A percentile compares a stretch with the other conserved stretches of the same genome.
Evolutionary conservation across 1,284 basidiomycete species (phyloP).

Genomic region (Cutaneotrichosporon cutaneum): DNA sequence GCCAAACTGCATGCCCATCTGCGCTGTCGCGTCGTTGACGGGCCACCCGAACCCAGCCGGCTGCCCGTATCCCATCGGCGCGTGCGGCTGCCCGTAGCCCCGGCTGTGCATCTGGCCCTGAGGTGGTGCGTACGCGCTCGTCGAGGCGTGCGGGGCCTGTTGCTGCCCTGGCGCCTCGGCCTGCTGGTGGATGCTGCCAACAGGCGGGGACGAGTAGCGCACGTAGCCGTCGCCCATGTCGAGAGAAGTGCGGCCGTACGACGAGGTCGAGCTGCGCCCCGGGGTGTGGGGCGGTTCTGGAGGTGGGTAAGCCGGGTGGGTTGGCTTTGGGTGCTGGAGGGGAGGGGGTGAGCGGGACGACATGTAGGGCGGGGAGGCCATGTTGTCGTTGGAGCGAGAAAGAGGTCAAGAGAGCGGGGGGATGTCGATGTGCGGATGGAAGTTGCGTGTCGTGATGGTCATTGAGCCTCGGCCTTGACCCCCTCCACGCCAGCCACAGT

Average conservation of each 20-base stretch:
- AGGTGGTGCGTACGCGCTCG: conserved; percentile 10
- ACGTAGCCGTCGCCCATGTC: conserved; percentile 41
- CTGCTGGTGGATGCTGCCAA: conserved; percentile 27
- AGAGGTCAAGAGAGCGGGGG: not conserved
- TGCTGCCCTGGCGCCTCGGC: conserved; percentile 26
- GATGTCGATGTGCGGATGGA: not conserved
- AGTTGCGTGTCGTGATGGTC: not conserved
- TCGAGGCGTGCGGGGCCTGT: conserved; percentile 23
- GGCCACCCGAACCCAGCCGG: conserved; percentile 36
- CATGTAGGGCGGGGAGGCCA: conserved; percentile 45
- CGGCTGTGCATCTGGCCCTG: conserved; percentile 11
- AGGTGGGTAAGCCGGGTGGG: conserved; percentile 77
- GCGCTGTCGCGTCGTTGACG: conserved; percentile 88
- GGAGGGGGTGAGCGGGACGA: conserved; percentile 69
- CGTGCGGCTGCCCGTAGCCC: conserved; percentile 15
- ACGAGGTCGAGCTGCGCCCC: conserved; percentile 41
- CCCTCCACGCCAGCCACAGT: not conserved
- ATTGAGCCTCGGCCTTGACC: not conserved
- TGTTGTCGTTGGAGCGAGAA: conserved; percentile 9
- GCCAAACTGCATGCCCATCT: conserved; percentile 95
- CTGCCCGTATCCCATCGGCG: conserved; percentile 22
- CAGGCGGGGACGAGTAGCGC: conserved; percentile 52
- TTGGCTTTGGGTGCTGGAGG: conserved; percentile 82
- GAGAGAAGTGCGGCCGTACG: conserved; percentile 55
- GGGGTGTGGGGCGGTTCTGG: conserved; percentile 84